These are phyloP conservation scores for Xylariaceae sp. DNA, from an alignment of 2,329 filamentous ascomycete species.

Conservation along the genomic window DNA sequence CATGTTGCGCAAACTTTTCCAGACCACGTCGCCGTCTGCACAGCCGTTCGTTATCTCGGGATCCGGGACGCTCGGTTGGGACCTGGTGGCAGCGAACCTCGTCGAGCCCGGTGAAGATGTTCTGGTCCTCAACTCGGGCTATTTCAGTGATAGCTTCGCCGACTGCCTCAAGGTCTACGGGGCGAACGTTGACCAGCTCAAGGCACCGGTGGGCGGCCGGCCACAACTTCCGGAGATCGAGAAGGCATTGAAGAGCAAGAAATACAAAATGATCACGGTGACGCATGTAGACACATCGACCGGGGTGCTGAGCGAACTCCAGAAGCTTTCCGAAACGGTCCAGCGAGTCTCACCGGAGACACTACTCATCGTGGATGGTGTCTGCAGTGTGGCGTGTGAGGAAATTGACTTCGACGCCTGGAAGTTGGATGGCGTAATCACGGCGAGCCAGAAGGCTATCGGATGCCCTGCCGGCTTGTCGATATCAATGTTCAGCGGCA, in stretches of 20 bases:
- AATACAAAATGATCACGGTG: conserved; percentile 92
- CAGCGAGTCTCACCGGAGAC: conserved; percentile 88
- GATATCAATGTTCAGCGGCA: conserved; percentile 90
- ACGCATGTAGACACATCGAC: conserved; percentile 98
- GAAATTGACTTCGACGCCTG: conserved; percentile 96
- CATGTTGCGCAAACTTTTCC: conserved; percentile 91
- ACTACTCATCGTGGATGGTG: conserved; percentile 88
- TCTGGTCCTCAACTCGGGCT: conserved; percentile 91
- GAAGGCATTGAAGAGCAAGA: conserved; percentile 82
- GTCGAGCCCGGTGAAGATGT: conserved; percentile 87
- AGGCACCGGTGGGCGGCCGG: conserved; percentile 83
- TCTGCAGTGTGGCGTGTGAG: conserved; percentile 95
- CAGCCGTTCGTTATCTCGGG: conserved; percentile 95
- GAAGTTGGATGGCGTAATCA: conserved; percentile 90
- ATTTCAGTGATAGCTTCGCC: conserved; percentile 94
- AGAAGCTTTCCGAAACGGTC: conserved; percentile 80
- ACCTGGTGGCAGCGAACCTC: conserved; percentile 91
- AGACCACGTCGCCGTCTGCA: conserved; percentile 77
- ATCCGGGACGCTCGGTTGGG: conserved; percentile 95
- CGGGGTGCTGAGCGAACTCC: conserved; percentile 89
- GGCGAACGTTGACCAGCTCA: conserved; percentile 85
- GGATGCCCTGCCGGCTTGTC: conserved; percentile 92
- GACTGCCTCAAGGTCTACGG: conserved; percentile 92
- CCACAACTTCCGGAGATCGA: conserved; percentile 88
- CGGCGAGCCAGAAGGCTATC: conserved; percentile 95